These are phyloP conservation scores for Spergularia azorica DNA, from an alignment of 179 eudicot genomes.

Conservation along the genomic window DNA sequence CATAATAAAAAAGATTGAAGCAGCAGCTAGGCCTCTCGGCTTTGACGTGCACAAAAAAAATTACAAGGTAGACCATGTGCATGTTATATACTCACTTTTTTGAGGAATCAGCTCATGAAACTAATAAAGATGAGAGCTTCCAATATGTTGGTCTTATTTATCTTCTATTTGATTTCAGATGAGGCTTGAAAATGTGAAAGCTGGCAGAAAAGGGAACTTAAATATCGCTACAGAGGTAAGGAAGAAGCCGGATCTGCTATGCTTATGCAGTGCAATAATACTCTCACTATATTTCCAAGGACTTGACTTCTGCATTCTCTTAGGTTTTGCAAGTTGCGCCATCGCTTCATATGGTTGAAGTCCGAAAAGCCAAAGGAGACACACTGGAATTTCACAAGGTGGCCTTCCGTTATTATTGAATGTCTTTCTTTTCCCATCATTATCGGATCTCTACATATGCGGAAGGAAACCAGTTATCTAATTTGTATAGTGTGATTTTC, in stretches of 20 bases:
- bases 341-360: conserved; percentile 92
- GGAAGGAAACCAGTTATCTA: not conserved
- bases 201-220: conserved; percentile 97
- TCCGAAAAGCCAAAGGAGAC: conserved; percentile 95
- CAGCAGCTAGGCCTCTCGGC: conserved; percentile 97
- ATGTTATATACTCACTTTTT: not conserved
- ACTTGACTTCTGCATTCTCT: not conserved
- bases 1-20: conserved; percentile 85
- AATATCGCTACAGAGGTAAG: conserved; percentile 92
- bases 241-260: not conserved
- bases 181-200: conserved; percentile 93
- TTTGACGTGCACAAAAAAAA: conserved; percentile 90
- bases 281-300: not conserved
- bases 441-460: not conserved
- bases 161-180: conserved; percentile 43
- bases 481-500: not conserved
- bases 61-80: conserved; percentile 63
- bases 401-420: not conserved
- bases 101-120: not conserved
- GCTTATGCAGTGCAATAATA: not conserved
- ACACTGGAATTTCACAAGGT: conserved; percentile 98
- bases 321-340: conserved; percentile 98
- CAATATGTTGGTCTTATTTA: not conserved
- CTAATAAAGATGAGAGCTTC: not conserved
- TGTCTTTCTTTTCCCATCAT: not conserved